Percentiles rank a stretch among this genome's conserved stretches.
Evolutionary conservation across 2,329 filamentous ascomycete species (phyloP).

Genomic region (Pochonia chlamydosporia): DNA sequence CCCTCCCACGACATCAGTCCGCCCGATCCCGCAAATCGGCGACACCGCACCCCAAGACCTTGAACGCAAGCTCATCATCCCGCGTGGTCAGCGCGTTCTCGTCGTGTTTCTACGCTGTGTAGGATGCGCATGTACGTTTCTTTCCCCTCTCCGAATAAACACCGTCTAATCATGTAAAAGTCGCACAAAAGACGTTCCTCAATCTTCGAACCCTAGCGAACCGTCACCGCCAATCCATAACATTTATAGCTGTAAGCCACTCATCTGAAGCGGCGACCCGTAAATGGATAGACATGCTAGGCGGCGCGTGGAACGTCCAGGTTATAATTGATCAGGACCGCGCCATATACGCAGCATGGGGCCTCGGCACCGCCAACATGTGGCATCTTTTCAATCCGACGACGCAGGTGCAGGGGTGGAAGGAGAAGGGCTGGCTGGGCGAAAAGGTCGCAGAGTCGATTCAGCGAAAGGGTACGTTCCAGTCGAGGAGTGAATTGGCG

Average conservation of each 20-base stretch:
- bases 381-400: constrained; percentile 50
- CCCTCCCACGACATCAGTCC: constrained; percentile 43
- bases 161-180: constrained; percentile 23
- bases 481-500: constrained; percentile 32
- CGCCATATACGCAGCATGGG: constrained; percentile 54
- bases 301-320: constrained; percentile 51
- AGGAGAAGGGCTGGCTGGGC: constrained; percentile 50
- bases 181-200: constrained; percentile 53
- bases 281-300: constrained; percentile 52
- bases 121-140: constrained; percentile 47
- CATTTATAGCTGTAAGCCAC: constrained; percentile 55
- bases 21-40: constrained; percentile 39
- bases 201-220: constrained; percentile 48
- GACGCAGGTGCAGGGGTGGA: constrained; percentile 46
- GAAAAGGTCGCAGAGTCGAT: constrained; percentile 43
- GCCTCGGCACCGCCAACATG: constrained; percentile 43
- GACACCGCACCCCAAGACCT: constrained; percentile 42
- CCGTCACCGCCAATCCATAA: constrained; percentile 40
- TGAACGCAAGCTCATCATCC: constrained; percentile 36
- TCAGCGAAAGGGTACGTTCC: constrained; percentile 27
- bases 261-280: constrained; percentile 49
- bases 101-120: constrained; percentile 50
- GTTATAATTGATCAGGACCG: constrained; percentile 52
- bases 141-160: constrained; percentile 1
- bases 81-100: constrained; percentile 37